Evolutionary conservation across 768 basidiomycete species (phyloP), one percentile per base, ranked within the genome.

Genomic region (Harrya chromipes): DNA sequence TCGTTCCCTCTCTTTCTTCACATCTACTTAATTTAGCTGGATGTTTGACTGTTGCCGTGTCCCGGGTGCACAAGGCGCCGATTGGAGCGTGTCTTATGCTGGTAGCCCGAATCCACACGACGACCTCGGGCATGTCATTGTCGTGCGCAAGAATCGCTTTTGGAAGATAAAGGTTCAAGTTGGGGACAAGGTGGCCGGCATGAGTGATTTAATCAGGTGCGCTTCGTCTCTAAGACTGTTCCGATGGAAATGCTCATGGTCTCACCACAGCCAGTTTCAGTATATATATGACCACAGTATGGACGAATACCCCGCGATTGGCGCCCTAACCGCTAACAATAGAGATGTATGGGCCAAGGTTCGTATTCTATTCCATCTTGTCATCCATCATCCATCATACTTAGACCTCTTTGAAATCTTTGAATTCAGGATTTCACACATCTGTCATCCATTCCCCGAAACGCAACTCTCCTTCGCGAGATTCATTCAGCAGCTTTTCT

Each of bases 291-390:
- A 84, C 40, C 75, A 82, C 58, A 83, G 87, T 11, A 69, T 65
- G 0, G 65, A 77, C 20, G 79, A 80, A 54, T 85, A 85, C 53
- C 83, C 90, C 16, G 83, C 81, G 16, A 78, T 93, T 24, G 93
- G 94, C 20, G 78, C 85, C 11, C 70, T 97, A 59, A 82, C 87
- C 2, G 80, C 86, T 4, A 82, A 85, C 23, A 84, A 91, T 61
- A 80, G 94, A 47, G 92, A 95, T 71, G 62, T 81, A 24, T 97
- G 94, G 94, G 86, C 92, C 6, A 86, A 90, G 76, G 90, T 90
- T 42, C 27, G 67, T 21, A 20, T 17, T 21, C 21, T 1, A 11
- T 23, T 24, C 21, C 11, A 16, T 49, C 16, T 39, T 36, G 11
- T 24, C n/a, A n/a, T n/a, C n/a, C n/a, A 3, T 20, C 35, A 35